phyloP scores from a whole-genome alignment of 768 basidiomycete genomes.

The Psilocybe sp. region DNA sequence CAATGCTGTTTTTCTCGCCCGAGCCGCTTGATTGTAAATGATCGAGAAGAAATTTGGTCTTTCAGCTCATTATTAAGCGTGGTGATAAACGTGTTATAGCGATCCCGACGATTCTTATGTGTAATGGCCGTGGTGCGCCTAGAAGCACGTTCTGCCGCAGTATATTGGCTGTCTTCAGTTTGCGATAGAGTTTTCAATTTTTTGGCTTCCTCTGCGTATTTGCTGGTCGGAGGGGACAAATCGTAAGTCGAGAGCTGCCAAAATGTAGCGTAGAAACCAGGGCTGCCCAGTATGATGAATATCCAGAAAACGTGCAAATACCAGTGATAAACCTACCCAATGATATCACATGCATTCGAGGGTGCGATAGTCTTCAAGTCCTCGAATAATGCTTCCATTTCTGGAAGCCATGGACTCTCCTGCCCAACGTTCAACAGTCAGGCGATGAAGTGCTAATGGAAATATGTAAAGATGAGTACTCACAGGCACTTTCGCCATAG shows the following conservation, averaged over 20 bases:
- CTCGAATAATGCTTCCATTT: conserved; percentile 69
- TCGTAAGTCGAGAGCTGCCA: conserved; percentile 97
- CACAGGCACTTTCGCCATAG: conserved; percentile 36
- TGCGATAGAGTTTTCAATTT: conserved; percentile 59
- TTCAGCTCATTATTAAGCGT: conserved; percentile 68
- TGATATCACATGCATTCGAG: conserved; percentile 54
- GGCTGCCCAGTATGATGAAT: conserved; percentile 40
- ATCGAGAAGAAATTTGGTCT: conserved; percentile 68
- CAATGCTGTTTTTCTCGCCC: conserved; percentile 78
- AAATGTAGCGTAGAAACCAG: conserved; percentile 92
- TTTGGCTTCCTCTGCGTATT: conserved; percentile 78
- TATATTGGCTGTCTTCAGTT: conserved; percentile 64
- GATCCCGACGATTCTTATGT: conserved; percentile 63
- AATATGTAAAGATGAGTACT: conserved; percentile 6
- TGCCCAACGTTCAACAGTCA: conserved; percentile 7
- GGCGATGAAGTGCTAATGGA: background rate
- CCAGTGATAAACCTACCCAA: conserved; percentile 53
- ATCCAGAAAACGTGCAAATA: background rate
- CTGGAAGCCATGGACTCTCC: conserved; percentile 79
- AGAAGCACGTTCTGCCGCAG: conserved; percentile 66
- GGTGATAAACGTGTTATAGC: conserved; percentile 59
- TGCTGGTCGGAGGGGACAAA: conserved; percentile 68
- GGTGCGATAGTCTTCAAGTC: conserved; percentile 75
- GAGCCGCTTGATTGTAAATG: conserved; percentile 74
- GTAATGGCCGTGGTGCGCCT: conserved; percentile 57